These are phyloP conservation scores for Benincasa hispida DNA, from an alignment of 306 rosid genomes.

Conservation along the genomic window DNA sequence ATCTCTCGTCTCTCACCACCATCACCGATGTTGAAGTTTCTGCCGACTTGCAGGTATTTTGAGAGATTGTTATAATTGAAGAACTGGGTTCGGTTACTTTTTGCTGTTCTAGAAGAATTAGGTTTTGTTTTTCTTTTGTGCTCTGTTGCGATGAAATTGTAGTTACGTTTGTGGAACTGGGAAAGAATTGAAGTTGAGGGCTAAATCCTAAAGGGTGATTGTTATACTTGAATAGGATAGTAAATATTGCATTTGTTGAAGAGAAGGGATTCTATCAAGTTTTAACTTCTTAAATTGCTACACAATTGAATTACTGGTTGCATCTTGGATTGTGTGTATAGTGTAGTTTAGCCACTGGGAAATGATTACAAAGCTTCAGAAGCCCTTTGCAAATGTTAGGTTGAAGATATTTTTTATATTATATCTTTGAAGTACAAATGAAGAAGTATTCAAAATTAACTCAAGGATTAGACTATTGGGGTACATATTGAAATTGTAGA, in stretches of 20 bases:
- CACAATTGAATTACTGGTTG: neutral
- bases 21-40: slow-evolving; percentile 82
- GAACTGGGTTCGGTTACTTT: neutral
- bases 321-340: neutral
- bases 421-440: neutral
- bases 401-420: neutral
- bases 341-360: neutral
- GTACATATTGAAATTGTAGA: neutral
- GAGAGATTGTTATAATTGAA: neutral
- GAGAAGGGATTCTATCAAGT: neutral
- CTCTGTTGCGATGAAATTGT: neutral
- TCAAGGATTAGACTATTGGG: neutral
- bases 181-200: neutral
- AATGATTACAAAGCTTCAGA: neutral
- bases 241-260: neutral
- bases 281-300: neutral
- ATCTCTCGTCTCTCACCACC: slow-evolving; percentile 82
- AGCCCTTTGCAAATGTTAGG: neutral
- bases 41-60: slow-evolving; percentile 64
- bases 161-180: neutral
- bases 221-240: neutral
- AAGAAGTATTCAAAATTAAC: neutral
- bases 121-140: neutral
- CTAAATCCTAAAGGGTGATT: neutral
- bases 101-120: neutral